Conservation (phyloP, 345 rosid species). For the Corchorus capsularis region DNA sequence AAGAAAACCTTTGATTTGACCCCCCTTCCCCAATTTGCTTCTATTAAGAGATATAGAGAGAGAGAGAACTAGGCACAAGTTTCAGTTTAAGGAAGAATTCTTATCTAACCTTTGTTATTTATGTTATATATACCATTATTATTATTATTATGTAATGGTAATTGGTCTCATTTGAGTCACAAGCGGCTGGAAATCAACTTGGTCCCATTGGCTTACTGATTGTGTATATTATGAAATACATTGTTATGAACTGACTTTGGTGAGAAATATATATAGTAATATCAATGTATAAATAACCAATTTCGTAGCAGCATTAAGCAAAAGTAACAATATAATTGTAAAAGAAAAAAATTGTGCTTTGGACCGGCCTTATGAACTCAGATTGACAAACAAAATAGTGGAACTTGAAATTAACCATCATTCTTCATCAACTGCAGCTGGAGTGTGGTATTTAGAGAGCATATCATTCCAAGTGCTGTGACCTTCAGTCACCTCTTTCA, state of each 20-base stretch:
- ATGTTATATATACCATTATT: neutral
- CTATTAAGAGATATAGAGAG: neutral
- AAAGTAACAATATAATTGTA: neutral
- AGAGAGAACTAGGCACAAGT: neutral
- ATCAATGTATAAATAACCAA: neutral
- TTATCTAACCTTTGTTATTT: neutral
- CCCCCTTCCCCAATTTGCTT: neutral
- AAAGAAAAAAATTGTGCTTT: neutral
- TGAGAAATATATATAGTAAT: neutral
- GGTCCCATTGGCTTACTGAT: too few relatives aligned
- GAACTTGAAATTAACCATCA: neutral
- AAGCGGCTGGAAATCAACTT: neutral
- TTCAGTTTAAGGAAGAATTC: neutral
- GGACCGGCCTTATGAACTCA: neutral
- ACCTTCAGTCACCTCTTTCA: slow-evolving; percentile 56
- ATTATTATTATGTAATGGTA: neutral
- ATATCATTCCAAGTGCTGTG: slow-evolving; percentile 49
- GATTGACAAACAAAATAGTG: neutral
- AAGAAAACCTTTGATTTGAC: slow-evolving; percentile 5
- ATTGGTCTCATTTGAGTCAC: neutral
- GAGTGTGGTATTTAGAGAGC: slow-evolving; percentile 3
- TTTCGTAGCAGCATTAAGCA: neutral
- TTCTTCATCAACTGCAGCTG: neutral
- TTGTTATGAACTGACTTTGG: neutral
- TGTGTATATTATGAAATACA: neutral